Evolutionary conservation across 805 yeast genomes (phyloP).

Genomic region (Jamesozyma lodderae): DNA sequence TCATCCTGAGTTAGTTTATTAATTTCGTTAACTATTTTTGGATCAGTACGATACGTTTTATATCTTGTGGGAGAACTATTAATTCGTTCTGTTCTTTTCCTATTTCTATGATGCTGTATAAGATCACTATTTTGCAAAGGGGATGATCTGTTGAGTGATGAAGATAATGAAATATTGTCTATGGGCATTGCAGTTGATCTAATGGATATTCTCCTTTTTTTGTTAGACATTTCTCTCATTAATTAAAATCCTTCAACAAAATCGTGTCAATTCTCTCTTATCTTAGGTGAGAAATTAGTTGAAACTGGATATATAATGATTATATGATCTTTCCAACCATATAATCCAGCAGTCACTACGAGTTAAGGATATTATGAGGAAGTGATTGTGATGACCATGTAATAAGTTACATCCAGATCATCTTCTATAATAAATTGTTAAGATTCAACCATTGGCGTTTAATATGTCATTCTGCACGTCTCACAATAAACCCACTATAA

Average conservation of each 20-base stretch:
- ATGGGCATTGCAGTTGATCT: not conserved
- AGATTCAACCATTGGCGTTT: not conserved
- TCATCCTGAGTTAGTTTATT: constrained; percentile 3
- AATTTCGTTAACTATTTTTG: constrained; percentile 12
- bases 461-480: not conserved
- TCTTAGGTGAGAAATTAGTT: not conserved
- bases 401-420: not conserved
- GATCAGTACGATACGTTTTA: constrained; percentile 12
- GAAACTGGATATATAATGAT: too few relatives aligned
- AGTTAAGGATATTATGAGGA: too few relatives aligned
- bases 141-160: not conserved
- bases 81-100: not conserved
- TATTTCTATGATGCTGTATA: not conserved
- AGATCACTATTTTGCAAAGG: too few relatives aligned
- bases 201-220: not conserved
- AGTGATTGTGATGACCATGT: not conserved
- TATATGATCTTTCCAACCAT: too few relatives aligned
- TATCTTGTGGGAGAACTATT: constrained; percentile 10
- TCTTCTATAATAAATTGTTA: not conserved
- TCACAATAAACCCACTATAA: too few relatives aligned
- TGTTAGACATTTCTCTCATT: not conserved
- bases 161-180: not conserved
- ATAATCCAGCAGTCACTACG: too few relatives aligned
- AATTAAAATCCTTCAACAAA: not conserved
- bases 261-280: too few relatives aligned